Base-by-base conservation (phyloP, 2,329 filamentous ascomycete genomes). In the Colletotrichum liriopes region DNA sequence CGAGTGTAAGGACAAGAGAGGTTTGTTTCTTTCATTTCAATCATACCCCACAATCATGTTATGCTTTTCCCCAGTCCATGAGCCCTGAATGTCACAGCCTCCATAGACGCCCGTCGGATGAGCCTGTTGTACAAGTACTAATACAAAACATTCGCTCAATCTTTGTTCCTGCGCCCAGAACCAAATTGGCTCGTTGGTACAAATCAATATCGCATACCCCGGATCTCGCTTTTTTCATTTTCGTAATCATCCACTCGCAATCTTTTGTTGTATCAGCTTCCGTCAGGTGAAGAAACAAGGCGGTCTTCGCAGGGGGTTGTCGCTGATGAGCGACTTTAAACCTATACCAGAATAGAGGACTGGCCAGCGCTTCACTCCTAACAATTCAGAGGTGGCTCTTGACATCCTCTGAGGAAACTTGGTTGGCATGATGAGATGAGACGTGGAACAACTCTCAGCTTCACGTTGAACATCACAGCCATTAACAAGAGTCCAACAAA, bases 401-500 rank as follows among this genome's bases (percentile, higher is more conserved):
- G 16, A 39, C 7, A 49, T 47, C n/a, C 3, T 49, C 59, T 49
- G 45, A 20, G 20, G 59, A 62, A 8, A 39, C 32, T 14, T 26
- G 54, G 12, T 47, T 56, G 32, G 20, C 54, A 47, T 23, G 18
- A 12, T 47, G 54, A 66, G 55, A 63, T 20, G 51, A 23, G 49
- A 47, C 54, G 16, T 65, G 62, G 35, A 32, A 54, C 43, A 26
- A 14, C 37, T 47, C 16, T 68, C 56, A 67, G 39, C 32, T 67
- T 69, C 69, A 72, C 59, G 65, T 47, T 45, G n/a, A 5, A 32
- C 32, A 41, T 60, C 45, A 60, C 55, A 43, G 43, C 45, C 56
- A 65, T 87, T 84, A 94, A 81, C 91, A 94, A 76, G 90, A 92
- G 79, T 93, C 92, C 78, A 98, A 90, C 80, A 98, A 89, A 77